Evolutionary conservation across 2,329 filamentous ascomycete species (phyloP), one percentile per base, ranked within the genome.

Genomic region (Penicillium sp.): DNA sequence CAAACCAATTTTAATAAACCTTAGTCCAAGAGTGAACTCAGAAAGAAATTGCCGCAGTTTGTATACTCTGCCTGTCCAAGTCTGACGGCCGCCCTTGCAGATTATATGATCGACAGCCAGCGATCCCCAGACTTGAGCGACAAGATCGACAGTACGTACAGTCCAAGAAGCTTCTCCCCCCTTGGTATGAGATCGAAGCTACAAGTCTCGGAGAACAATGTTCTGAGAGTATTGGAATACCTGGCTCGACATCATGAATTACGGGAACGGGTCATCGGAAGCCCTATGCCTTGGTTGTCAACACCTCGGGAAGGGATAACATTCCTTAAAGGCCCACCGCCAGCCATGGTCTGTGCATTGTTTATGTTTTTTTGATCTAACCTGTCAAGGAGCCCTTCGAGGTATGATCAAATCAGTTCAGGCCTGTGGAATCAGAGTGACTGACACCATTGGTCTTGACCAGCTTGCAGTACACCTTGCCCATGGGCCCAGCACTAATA

Each of bases 221-320:
- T 51, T 55, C 26, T 19, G n/a, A 22, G 8, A 59, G 35, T 41
- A 53, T 24, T 44, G 26, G 9, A 44, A 53, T 45, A 29, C 43
- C 21, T 41, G 50, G 22, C 43, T 48, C 26, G 44, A 48, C 39
- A 26, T 39, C 29, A 49, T 44, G 26, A 31, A 43, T 19, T 43
- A 21, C 21, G 37, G 50, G 21, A 50, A 26, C 22, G 11, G 50
- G 47, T 43, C 21, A 31, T 43, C 52, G 29, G 48, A 44, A 51
- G 59, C 66, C 56, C 53, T 63, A 57, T 39, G 44, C 41, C 55
- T 50, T 56, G 52, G 37, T 55, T 39, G 22, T n/a, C 13, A 46
- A 51, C 55, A 45, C 48, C n/a, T 31, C 53, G 62, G 57, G 55
- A 65, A 66, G 64, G 64, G 64, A 63, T 66, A 29, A 22, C 64